These are phyloP conservation scores for Apocynum venetum DNA, from an alignment of 257 asterid genomes.

Conservation along the genomic window DNA sequence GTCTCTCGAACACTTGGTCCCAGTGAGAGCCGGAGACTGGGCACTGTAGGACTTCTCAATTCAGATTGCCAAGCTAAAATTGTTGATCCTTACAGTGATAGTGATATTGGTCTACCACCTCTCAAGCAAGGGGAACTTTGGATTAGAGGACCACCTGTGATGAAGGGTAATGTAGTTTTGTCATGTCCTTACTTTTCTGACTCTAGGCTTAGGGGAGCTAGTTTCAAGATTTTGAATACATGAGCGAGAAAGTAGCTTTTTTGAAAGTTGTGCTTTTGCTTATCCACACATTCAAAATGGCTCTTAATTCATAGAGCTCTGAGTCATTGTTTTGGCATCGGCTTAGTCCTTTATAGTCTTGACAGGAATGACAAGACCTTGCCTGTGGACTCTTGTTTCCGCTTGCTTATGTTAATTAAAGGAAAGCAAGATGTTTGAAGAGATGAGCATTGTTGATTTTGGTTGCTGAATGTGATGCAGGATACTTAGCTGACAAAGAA, in stretches of 20 bases:
- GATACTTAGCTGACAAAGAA: constrained; percentile 48
- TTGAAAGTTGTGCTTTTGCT: neutral
- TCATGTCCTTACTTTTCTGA: neutral
- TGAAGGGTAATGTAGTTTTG: constrained; percentile 42
- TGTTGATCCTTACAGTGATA: constrained; percentile 33
- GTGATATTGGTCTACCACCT: constrained; percentile 43
- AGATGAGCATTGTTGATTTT: neutral
- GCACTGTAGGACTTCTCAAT: constrained; percentile 41
- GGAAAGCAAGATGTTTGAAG: neutral
- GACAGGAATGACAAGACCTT: neutral
- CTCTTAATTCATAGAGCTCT: neutral
- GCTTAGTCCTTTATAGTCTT: neutral
- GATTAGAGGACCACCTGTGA: constrained; percentile 49
- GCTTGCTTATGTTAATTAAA: neutral
- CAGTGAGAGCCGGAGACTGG: constrained; percentile 35
- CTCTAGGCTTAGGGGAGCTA: neutral
- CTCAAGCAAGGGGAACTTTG: constrained; percentile 58
- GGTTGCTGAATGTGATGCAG: constrained; percentile 23
- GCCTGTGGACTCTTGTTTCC: neutral
- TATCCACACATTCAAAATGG: neutral
- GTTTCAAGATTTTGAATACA: no score
- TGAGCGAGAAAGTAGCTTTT: neutral
- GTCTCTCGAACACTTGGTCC: constrained; percentile 26
- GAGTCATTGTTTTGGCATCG: neutral
- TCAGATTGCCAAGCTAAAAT: constrained; percentile 43